These are phyloP conservation scores for Plectranthus barbatus DNA, from an alignment of 257 asterid genomes.

Conservation along the genomic window DNA sequence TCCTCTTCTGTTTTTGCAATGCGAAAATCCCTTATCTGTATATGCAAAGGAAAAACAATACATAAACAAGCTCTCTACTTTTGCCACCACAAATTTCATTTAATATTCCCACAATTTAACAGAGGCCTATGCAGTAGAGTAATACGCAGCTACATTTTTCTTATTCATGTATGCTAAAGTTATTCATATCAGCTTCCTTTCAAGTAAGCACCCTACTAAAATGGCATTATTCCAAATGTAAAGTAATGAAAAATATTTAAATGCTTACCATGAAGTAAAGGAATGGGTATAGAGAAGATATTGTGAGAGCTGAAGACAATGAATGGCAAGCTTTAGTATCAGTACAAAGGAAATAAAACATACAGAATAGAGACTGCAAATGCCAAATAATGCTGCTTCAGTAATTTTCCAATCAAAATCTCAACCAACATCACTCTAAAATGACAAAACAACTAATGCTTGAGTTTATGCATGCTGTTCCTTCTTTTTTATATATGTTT, in stretches of 20 bases:
- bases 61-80: neutral
- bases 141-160: neutral
- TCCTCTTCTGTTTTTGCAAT: constrained; percentile 70
- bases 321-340: neutral
- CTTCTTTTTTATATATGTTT: too few species aligned
- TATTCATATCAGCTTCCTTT: neutral
- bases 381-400: too few species aligned
- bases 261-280: constrained; percentile 69
- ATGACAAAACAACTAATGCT: neutral
- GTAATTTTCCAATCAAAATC: too few species aligned
- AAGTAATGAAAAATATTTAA: neutral
- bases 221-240: neutral
- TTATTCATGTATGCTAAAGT: neutral
- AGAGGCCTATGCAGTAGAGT: neutral
- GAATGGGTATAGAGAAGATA: constrained; percentile 75
- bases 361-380: too few species aligned
- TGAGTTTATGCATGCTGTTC: neutral
- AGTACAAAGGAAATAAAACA: too few species aligned
- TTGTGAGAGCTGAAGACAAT: constrained; percentile 55
- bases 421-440: too few species aligned
- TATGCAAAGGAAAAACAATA: neutral
- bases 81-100: neutral
- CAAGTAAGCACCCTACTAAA: neutral
- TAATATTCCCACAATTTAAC: too few species aligned
- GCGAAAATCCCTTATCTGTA: constrained; percentile 60